Conservation (phyloP, 371 early-diverging fungal genomes). For the Lichtheimia hyalospora region DNA sequence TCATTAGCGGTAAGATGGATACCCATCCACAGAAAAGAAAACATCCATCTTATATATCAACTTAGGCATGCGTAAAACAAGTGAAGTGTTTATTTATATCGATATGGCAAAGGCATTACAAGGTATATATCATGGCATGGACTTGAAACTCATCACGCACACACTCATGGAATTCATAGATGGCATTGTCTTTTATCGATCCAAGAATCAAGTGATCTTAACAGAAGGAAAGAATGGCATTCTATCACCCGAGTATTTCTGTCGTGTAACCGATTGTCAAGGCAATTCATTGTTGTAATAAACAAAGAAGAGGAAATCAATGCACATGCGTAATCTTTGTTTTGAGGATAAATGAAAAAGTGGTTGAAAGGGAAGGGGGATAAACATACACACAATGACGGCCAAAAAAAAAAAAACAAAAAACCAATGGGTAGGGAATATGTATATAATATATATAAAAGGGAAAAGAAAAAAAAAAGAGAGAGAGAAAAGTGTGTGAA, state of each 20-base stretch:
- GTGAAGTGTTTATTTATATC: conserved; percentile 75
- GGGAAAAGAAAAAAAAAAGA: conserved; percentile 1
- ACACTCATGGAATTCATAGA: too few species aligned
- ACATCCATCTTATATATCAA: too few species aligned
- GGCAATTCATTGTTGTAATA: conserved; percentile 11
- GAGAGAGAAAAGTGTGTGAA: neutral
- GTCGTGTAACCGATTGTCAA: conserved; percentile 42
- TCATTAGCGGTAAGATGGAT: conserved; percentile 55
- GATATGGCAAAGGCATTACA: conserved; percentile 65
- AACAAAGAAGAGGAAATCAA: neutral
- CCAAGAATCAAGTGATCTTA: conserved; percentile 80
- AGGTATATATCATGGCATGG: conserved; percentile 53
- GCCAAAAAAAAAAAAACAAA: conserved; percentile 3
- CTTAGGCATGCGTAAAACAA: conserved; percentile 62
- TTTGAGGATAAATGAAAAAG: neutral
- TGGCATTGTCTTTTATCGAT: conserved; percentile 73
- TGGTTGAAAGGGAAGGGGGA: neutral
- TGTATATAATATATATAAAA: neutral
- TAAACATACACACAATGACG: neutral
- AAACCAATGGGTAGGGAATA: neutral
- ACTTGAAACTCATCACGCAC: too few species aligned
- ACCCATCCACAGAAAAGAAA: neutral
- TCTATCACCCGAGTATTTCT: conserved; percentile 66
- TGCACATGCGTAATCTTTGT: neutral
- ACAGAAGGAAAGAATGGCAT: conserved; percentile 67